Conservation (phyloP, 176 grass and related monocot genomes). For the Rhynchospora pubera region DNA sequence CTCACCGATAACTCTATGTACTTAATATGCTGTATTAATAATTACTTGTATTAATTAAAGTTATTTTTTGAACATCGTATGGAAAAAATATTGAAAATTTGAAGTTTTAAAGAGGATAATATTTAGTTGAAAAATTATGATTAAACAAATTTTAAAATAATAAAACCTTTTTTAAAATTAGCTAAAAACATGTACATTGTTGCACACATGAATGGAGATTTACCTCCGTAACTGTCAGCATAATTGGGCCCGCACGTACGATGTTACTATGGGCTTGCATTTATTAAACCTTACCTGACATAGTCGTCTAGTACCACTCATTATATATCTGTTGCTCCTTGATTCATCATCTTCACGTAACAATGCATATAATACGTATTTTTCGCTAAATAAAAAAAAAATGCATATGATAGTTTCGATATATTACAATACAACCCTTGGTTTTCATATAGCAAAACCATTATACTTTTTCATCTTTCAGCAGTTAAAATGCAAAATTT, state of each 20-base stretch:
- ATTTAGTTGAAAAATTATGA: no score
- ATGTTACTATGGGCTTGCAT: not conserved
- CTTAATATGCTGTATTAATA: not conserved
- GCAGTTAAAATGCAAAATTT: not conserved
- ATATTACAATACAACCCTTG: not conserved
- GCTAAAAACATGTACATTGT: no score
- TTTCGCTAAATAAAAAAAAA: no score
- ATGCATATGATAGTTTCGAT: no score
- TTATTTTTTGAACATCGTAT: no score
- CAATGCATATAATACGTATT: not conserved
- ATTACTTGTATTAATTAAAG: no score
- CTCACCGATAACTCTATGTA: not conserved
- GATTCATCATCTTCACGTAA: not conserved
- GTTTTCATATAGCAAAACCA: not conserved
- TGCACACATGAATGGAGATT: no score
- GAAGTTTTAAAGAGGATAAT: no score
- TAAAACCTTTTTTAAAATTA: no score
- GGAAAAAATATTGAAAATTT: no score
- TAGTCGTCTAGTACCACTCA: not conserved
- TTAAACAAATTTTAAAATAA: no score
- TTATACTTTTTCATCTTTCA: not conserved
- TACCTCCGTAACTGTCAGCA: not conserved
- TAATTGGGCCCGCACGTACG: not conserved
- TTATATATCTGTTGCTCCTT: not conserved
- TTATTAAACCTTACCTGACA: not conserved